Evolutionary conservation across 2,329 filamentous ascomycete species (phyloP).

Genomic region (Helicocarpus griseus): DNA sequence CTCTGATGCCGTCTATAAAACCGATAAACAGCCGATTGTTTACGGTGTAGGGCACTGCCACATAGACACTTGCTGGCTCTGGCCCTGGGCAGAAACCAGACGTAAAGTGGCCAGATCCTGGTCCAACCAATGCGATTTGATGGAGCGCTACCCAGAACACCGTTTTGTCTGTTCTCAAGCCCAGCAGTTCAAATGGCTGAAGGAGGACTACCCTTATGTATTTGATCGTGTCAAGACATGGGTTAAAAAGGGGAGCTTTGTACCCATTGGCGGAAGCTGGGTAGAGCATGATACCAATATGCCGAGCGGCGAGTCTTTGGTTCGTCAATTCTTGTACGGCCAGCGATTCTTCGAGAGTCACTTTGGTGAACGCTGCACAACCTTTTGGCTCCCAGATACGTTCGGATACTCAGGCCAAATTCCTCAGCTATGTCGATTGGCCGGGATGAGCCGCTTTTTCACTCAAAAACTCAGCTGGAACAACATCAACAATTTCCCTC

Average conservation of each 20-base stretch:
- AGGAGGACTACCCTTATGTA: constrained; percentile 75
- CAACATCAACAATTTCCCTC: constrained; percentile 98
- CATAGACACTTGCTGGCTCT: constrained; percentile 97
- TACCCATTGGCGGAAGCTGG: constrained; percentile 95
- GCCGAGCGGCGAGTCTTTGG: constrained; percentile 87
- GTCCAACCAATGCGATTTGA: constrained; percentile 91
- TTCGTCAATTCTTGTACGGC: constrained; percentile 89
- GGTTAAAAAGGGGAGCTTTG: constrained; percentile 82
- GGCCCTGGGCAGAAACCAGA: constrained; percentile 97
- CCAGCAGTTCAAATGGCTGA: constrained; percentile 97
- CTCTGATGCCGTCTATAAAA: constrained; percentile 73
- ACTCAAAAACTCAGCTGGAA: constrained; percentile 99
- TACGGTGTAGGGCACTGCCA: constrained; percentile 92
- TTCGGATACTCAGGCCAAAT: constrained; percentile 96
- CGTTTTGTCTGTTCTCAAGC: constrained; percentile 88
- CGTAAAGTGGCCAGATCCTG: constrained; percentile 92
- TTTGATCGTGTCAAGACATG: constrained; percentile 87
- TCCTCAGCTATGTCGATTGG: constrained; percentile 81
- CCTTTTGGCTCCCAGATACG: constrained; percentile 96
- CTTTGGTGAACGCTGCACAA: constrained; percentile 78
- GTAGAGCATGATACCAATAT: constrained; percentile 98
- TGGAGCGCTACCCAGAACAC: constrained; percentile 91
- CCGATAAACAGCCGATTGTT: constrained; percentile 63
- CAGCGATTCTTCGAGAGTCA: constrained; percentile 90
- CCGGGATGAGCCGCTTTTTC: constrained; percentile 95